Base-by-base conservation (phyloP, 2,329 filamentous ascomycete genomes). In the Penicillium nordicum region DNA sequence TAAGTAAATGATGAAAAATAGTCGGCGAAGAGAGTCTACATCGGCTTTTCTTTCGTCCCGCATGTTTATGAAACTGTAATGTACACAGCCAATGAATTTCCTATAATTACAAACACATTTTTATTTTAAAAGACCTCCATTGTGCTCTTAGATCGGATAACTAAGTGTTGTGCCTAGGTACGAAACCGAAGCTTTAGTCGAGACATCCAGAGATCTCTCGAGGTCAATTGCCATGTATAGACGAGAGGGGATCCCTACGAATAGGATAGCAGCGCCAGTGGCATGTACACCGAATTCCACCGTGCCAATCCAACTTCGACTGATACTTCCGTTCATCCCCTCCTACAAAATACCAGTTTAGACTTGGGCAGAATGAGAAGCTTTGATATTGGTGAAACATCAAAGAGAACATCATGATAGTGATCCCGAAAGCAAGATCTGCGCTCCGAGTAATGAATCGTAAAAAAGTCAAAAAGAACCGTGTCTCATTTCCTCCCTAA, bases 1-100 rank as follows among this genome's bases (percentile, higher is more conserved):
- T 80, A 86, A 86, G 79, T 86, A 82, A 75, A 68, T 59, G 48
- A 52, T 50, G 36, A 61, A 56, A 57, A 46, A 11, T 40, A 44
- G 27, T 25, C 14, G 27, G 27, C 23, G 36, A 40, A 8, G 6
- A 25, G 27, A 10, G 53, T 44, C 27, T 40, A 27, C 14, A 18
- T 25, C 8, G 27, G 38, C 44, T 43, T 46, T 18, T 14, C 29
- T 50, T 43, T 48, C n/a, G 32, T 48, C 32, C n/a, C n/a, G 46
- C 51, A 57, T 59, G 54, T 63, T 68, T 59, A 69, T 63, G 66
- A 68, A 69, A 56, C 61, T 72, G 61, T 72, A 72, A 72, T 71
- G 70, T 72, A 72, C 67, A 69, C 68, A 66, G 65, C 63, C 60
- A 55, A 66, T 62, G 63, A 67, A 60, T 55, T 65, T 63, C 63